phyloP scores from a whole-genome alignment of 495 filamentous ascomycete species.

The Penicillium daleae region DNA sequence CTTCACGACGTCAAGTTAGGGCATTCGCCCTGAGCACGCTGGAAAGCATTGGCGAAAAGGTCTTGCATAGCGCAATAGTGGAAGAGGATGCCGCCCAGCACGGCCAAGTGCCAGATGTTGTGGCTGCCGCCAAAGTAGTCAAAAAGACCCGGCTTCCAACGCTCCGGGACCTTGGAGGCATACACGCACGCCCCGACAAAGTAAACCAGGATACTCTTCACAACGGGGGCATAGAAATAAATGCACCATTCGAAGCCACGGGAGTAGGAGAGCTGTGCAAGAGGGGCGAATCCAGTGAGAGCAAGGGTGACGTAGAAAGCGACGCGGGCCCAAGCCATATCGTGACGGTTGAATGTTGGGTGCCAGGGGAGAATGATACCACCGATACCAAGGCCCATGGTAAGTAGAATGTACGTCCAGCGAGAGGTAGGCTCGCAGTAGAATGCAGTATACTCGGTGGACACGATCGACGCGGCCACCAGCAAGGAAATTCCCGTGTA shows the following conservation, averaged over 20 bases:
- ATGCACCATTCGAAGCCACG: constrained; percentile 74
- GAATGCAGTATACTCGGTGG: constrained; percentile 97
- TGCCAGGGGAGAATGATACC: constrained; percentile 96
- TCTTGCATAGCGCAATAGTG: constrained; percentile 96
- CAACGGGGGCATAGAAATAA: constrained; percentile 88
- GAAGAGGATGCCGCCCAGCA: constrained; percentile 93
- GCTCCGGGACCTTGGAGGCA: constrained; percentile 91
- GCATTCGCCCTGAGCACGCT: constrained; percentile 63
- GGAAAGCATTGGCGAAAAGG: constrained; percentile 87
- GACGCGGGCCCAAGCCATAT: constrained; percentile 92
- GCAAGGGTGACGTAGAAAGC: constrained; percentile 88
- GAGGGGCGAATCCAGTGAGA: constrained; percentile 87
- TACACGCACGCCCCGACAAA: constrained; percentile 83
- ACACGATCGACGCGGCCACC: constrained; percentile 96
- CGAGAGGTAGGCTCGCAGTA: constrained; percentile 92
- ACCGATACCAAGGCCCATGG: constrained; percentile 78
- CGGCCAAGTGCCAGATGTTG: constrained; percentile 97
- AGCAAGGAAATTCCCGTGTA: constrained; percentile 98
- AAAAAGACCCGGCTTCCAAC: constrained; percentile 88
- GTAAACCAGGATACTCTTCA: constrained; percentile 85
- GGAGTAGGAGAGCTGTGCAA: constrained; percentile 77
- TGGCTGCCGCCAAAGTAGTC: constrained; percentile 94
- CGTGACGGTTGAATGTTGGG: constrained; percentile 87
- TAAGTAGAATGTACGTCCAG: constrained; percentile 83
- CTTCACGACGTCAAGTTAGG: constrained; percentile 39